Evolutionary conservation across 2,329 filamentous ascomycete genomes (phyloP).

Genomic region (Sporothrix curviconia): DNA sequence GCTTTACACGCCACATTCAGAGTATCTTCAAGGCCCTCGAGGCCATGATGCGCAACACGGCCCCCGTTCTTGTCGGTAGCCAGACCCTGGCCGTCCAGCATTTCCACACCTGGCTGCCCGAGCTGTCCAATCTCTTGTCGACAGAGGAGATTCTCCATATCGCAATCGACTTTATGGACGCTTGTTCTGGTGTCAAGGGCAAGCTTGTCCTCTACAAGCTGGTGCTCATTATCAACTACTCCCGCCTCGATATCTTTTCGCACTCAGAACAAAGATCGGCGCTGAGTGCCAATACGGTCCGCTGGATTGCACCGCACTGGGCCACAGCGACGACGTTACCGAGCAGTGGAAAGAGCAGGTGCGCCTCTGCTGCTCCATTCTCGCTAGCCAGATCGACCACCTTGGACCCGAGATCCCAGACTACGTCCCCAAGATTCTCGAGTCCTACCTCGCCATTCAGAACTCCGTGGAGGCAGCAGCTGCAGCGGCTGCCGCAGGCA

Average conservation of each 20-base stretch:
- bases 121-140: constrained; percentile 68
- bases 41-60: constrained; percentile 78
- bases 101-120: constrained; percentile 95
- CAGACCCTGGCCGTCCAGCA: constrained; percentile 94
- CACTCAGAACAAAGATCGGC: constrained; percentile 67
- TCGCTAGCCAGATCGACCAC: constrained; percentile 76
- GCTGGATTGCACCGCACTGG: constrained; percentile 94
- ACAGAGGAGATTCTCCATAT: constrained; percentile 85
- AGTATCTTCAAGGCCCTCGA: constrained; percentile 87
- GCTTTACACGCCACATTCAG: constrained; percentile 76
- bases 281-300: constrained; percentile 72
- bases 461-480: constrained; percentile 34
- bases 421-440: constrained; percentile 83
- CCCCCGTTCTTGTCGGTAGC: constrained; percentile 81
- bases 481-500: not conserved
- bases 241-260: constrained; percentile 72
- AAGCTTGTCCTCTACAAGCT: constrained; percentile 90
- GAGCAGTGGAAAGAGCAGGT: constrained; percentile 92
- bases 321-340: constrained; percentile 62
- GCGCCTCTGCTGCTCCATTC: constrained; percentile 83
- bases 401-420: constrained; percentile 76
- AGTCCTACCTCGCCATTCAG: constrained; percentile 77
- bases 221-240: constrained; percentile 86
- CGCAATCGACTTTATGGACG: constrained; percentile 88
- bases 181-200: constrained; percentile 78